Base-by-base conservation (phyloP, 2,329 filamentous ascomycete species). In the Stemphylium beticola region DNA sequence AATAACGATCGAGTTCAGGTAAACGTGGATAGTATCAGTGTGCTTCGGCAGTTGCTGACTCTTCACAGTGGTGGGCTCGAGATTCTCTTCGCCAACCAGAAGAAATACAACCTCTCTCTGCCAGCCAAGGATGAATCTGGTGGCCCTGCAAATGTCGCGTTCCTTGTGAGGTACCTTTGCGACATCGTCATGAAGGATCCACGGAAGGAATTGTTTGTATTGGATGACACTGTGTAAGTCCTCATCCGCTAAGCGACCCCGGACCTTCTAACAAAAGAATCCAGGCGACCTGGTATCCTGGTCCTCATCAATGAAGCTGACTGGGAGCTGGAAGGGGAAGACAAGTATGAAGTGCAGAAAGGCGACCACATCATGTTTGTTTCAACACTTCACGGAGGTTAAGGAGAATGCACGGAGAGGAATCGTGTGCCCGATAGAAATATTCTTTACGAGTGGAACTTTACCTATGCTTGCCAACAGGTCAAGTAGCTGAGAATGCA, bases 251-350 rank as follows among this genome's bases (percentile, higher is more conserved):
- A 26, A 12, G 18, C 11, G 1, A 20, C 8, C 20, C 11, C 5
- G 14, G 3, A 34, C 24, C 31, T 36, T 10, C 67, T 72, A 47
- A 68, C 62, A 57, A 65, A 10, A 1, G 46, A 11, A 15, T n/a
- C 22, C 52, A 98, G 93, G 57, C 92, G 95, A 48, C 95, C 95
- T 4, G 95, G 95, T 2, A 96, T 99, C 74, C 85, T 99, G 38
- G 93, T 97, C 24, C 83, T 99, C 53, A 96, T 99, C 76, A 99
- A 99, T 73, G 95, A 99, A 67, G 91, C 92, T 22, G 95, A 99
- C 75, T 99, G 95, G 95, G 95, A 98, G 76, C 85, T 99, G 11
- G 95, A 98, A 77, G 95, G 93, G 15, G 93, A 98, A 77, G 92
- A 95, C 72, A 84, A 87, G 62, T 98, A 98, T 73, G 88, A 92